Evolutionary conservation across 1,139 yeast species (phyloP), one percentile per base, ranked within the genome.

Genomic region (Eremothecium coryli): DNA sequence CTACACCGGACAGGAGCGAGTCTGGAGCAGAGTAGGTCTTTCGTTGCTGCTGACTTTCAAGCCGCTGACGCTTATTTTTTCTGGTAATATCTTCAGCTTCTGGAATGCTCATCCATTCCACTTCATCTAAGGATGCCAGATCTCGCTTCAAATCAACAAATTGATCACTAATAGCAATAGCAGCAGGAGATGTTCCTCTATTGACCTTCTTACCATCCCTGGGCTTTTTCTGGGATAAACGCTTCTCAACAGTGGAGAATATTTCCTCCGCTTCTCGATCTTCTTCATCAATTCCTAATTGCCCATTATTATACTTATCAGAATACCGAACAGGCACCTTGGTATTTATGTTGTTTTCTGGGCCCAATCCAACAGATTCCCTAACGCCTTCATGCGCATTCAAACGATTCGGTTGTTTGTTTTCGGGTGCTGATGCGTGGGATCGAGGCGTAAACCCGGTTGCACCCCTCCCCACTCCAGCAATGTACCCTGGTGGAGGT

Each of bases 391-490:
- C 16, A 3, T 4, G 16, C n/a, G 20, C 31, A 9, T 13, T 21
- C 11, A 5, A 4, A 17, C 7, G n/a, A 9, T 11, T 15, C 12
- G 11, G 17, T 18, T 13, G 15, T 20, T 10, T 16, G 18, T 14
- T 27, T 24, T 22, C 25, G 22, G 22, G 7, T 8, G 10, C 22
- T 7, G 9, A 7, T 8, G 10, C 9, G 22, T 33, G 23, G 34
- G 13, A 15, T 29, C 30, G 21, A 0, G 95, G 82, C 0, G 90
- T 76, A 56, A 88, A 88, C 1, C 97, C 97, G 0, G 84, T 73
- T 2, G 97, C 98, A 12, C 98, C 98, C 52, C 98, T 67, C 0
- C 97, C 98, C 6, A 86, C 62, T 21, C 98, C 98, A 2, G 97
- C 82, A 25, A 86, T 72, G 54, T 90, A 90, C 5, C 94, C 94